phyloP scores from a whole-genome alignment of 2,329 filamentous ascomycete species.

The Endothia cerciana region DNA sequence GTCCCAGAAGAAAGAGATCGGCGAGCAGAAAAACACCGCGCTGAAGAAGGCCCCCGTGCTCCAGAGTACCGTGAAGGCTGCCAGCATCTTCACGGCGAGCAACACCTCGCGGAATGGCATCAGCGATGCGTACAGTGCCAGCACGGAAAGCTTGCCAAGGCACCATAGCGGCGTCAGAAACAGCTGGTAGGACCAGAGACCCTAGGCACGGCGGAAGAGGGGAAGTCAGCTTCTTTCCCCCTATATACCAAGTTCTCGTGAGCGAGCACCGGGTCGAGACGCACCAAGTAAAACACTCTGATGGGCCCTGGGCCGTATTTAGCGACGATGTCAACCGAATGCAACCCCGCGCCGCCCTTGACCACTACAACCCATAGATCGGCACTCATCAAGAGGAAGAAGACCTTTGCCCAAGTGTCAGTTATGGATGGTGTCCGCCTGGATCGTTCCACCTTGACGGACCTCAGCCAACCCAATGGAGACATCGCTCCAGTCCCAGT shows the following conservation, averaged over 20 bases:
- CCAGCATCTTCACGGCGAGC: not conserved
- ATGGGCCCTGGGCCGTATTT: not conserved
- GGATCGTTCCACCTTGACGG: not conserved
- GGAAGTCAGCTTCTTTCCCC: not conserved
- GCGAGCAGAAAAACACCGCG: not conserved
- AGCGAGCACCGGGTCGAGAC: not conserved
- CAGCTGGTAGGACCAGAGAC: not conserved
- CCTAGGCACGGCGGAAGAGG: not conserved
- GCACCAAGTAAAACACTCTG: not conserved
- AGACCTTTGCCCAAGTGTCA: not conserved
- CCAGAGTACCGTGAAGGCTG: not conserved
- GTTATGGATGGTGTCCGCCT: not conserved
- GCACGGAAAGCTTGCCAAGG: not conserved
- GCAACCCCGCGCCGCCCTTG: constrained; percentile 4
- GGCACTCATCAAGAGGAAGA: not conserved
- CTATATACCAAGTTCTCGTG: not conserved
- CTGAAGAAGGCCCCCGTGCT: not conserved
- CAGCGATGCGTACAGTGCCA: not conserved
- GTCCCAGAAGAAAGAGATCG: not conserved
- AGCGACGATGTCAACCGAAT: not conserved
- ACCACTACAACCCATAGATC: not conserved
- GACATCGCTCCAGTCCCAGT: not conserved
- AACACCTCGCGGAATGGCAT: constrained; percentile 2
- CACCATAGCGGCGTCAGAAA: not conserved
- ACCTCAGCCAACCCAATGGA: not conserved